phyloP scores from a whole-genome alignment of 176 grass and related monocot genomes.

The Triticum turgidum region DNA sequence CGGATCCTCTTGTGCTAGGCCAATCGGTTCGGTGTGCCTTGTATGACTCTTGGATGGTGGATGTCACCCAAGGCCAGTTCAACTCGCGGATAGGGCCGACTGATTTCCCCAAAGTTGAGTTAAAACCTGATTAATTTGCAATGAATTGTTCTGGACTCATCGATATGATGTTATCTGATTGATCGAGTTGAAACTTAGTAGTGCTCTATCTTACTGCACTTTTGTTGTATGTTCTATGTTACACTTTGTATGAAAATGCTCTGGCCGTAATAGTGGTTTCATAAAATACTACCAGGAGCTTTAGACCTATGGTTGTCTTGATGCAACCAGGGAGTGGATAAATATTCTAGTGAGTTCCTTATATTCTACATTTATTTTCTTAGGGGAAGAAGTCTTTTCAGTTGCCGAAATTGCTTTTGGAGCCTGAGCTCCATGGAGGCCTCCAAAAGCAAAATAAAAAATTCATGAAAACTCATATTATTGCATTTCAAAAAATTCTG shows the following conservation, averaged over 20 bases:
- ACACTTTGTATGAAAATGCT: neutral
- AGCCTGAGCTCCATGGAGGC: too few species aligned
- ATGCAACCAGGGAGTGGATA: constrained; percentile 38
- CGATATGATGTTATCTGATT: neutral
- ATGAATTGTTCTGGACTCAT: neutral
- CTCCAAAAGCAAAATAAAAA: too few species aligned
- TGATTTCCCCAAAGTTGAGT: constrained; percentile 66
- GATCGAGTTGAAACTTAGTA: too few species aligned
- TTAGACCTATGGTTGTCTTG: constrained; percentile 57
- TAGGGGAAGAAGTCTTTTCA: neutral
- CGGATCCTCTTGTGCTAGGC: constrained; percentile 77
- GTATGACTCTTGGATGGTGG: constrained; percentile 94
- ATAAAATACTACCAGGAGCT: too few species aligned
- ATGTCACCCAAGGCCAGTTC: constrained; percentile 78
- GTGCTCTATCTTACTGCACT: neutral
- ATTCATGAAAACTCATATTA: too few species aligned
- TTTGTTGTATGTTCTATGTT: neutral
- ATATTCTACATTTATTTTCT: constrained; percentile 3
- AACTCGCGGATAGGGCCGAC: constrained; percentile 69
- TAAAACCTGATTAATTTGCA: neutral
- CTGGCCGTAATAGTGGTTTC: neutral
- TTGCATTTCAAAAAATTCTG: too few species aligned
- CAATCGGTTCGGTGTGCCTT: constrained; percentile 62
- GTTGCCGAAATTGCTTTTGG: too few species aligned
- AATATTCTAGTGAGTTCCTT: constrained; percentile 68